These are phyloP conservation scores for Beauveria caledonica DNA, from an alignment of 2,329 filamentous ascomycete genomes.

Conservation along the genomic window DNA sequence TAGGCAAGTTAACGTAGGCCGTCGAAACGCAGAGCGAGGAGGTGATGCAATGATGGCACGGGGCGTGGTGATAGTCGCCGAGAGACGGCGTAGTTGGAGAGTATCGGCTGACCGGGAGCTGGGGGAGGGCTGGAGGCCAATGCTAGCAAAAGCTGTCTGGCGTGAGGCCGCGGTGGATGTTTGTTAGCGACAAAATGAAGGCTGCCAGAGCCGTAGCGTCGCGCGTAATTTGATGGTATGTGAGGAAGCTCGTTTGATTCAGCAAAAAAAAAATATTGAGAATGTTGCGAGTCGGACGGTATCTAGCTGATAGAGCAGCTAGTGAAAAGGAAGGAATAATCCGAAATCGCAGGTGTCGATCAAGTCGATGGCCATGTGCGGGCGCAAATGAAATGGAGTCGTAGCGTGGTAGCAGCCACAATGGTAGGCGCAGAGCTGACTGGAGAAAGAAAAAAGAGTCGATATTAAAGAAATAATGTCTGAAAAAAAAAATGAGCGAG, in stretches of 20 bases:
- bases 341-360: neutral
- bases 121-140: neutral
- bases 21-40: neutral
- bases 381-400: neutral
- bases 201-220: constrained; percentile 2
- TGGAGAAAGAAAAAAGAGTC: neutral
- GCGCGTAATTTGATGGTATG: neutral
- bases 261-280: neutral
- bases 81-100: neutral
- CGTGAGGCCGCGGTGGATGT: neutral
- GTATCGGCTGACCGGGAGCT: neutral
- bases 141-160: neutral
- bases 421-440: neutral
- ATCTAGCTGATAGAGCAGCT: neutral
- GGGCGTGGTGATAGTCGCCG: neutral
- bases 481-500: neutral
- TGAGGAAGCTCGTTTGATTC: neutral
- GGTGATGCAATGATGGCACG: neutral
- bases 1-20: too few species aligned
- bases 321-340: neutral
- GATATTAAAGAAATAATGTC: neutral
- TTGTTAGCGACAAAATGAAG: neutral
- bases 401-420: neutral
- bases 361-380: neutral
- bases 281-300: neutral